Conservation (phyloP, 2,329 filamentous ascomycete genomes). For the Colletotrichum musae region DNA sequence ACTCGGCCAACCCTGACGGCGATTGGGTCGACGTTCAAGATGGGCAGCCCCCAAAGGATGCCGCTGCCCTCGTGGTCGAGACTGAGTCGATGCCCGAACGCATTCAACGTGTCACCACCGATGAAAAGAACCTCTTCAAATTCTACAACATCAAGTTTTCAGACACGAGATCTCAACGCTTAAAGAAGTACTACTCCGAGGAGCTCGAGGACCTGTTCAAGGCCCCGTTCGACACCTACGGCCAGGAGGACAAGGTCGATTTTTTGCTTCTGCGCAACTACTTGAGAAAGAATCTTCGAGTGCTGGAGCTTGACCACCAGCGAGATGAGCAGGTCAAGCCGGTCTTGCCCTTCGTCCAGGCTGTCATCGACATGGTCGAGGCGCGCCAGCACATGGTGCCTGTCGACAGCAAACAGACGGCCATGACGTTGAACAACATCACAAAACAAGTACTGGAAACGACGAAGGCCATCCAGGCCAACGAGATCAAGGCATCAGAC, state of each 20-base stretch:
- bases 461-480: conserved; percentile 51
- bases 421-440: conserved; percentile 56
- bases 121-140: conserved; percentile 60
- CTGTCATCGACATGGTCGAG: conserved; percentile 62
- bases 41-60: not conserved
- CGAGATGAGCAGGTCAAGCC: conserved; percentile 54
- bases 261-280: conserved; percentile 65
- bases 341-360: conserved; percentile 61
- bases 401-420: conserved; percentile 59
- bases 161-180: conserved; percentile 52
- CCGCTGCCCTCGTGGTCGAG: not conserved
- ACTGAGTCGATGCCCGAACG: conserved; percentile 56
- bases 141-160: conserved; percentile 67
- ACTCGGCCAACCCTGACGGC: not conserved
- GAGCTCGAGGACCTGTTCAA: conserved; percentile 53
- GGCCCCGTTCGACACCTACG: conserved; percentile 47
- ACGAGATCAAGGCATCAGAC: conserved; percentile 45
- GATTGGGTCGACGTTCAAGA: conserved; percentile 28
- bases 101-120: conserved; percentile 59
- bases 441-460: conserved; percentile 51
- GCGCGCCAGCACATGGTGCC: conserved; percentile 60
- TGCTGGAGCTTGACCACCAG: conserved; percentile 45
- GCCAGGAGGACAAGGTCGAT: conserved; percentile 63
- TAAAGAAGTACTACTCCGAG: conserved; percentile 57
- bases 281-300: conserved; percentile 50